A percentile compares a stretch with the other conserved stretches of the same genome.
phyloP scores from a whole-genome alignment of 306 rosid genomes.

The Senna siamea region DNA sequence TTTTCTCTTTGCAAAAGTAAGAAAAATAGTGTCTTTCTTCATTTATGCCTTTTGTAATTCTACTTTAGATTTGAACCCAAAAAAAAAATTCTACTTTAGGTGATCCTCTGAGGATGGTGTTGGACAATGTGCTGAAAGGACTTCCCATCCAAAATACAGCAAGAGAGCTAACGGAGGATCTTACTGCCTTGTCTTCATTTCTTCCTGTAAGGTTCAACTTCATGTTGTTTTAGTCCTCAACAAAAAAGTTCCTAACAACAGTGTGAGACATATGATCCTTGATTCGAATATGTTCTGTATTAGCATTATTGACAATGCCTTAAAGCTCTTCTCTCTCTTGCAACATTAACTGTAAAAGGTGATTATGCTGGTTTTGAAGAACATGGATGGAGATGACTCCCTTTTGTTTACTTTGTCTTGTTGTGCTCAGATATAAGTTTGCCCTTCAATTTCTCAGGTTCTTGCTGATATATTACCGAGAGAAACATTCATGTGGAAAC shows the following conservation, averaged over 20 bases:
- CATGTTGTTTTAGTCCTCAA: conserved; percentile 8
- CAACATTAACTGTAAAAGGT: conserved; percentile 21
- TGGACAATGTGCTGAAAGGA: conserved; percentile 58
- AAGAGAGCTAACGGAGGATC: conserved; percentile 61
- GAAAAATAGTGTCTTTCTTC: conserved; percentile 27
- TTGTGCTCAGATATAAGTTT: conserved; percentile 23
- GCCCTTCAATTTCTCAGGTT: conserved; percentile 59
- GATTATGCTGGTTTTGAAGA: conserved; percentile 24
- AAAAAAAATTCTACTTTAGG: conserved; percentile 61
- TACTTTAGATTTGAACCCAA: too few species aligned
- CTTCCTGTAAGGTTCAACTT: conserved; percentile 66
- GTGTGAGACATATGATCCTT: conserved; percentile 18
- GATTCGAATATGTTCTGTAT: conserved; percentile 14
- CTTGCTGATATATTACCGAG: conserved; percentile 72
- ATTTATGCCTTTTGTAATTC: conserved; percentile 40
- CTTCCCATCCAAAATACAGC: conserved; percentile 53
- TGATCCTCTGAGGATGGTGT: conserved; percentile 49
- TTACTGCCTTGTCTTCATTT: conserved; percentile 56
- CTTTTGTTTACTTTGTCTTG: conserved; percentile 26
- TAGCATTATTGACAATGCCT: conserved; percentile 23
- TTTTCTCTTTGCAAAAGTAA: conserved; percentile 33
- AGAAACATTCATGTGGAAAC: conserved; percentile 84
- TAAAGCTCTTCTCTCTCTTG: conserved; percentile 6
- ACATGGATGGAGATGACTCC: conserved; percentile 12
- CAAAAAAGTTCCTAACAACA: conserved; percentile 16